Evolutionary conservation across 805 yeast species (phyloP), one percentile per base, ranked within the genome.

Genomic region (Ogataea sp.): DNA sequence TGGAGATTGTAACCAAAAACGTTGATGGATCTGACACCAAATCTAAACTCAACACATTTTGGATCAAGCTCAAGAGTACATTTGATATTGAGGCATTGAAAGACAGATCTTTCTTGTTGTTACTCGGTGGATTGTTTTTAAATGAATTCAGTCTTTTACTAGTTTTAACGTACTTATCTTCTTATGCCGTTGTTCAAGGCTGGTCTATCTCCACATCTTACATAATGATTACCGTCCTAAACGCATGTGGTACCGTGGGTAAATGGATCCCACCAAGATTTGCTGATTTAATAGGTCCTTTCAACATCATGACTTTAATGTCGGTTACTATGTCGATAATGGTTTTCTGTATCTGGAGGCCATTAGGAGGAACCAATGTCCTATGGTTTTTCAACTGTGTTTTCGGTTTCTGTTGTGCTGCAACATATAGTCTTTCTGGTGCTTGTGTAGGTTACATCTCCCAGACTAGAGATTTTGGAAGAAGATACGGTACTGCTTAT

Each of bases 401-500:
- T 3, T 74, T 71, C 50, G 88, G 88, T 0, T 74, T 79, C 48
- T 68, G 71, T 41, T 66, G 75, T 27, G 78, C 86, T 3, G 72
- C 83, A 18, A 74, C 82, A 4, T 61, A 83, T 32, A 69, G 83
- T 1, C 51, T 83, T 37, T 72, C 83, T 1, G 87, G 90, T 0
- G 78, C 76, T 3, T 81, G 89, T 44, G 69, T 80, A n/a, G 73
- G 83, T 0, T 72, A 73, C 34, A 75, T 83, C 23, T 73, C 81
- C n/a, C 70, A 70, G 14, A 78, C 80, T 1, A 65, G 69, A 42
- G 75, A 79, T 41, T 80, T 82, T 50, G 90, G 90, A 14, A 77
- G 73, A 47, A 58, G 82, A 23, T 83, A 78, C 49, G 89, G 90
- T 0, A 72, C 87, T 4, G 73, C 79, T 42, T 81, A 80, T 53